phyloP scores from a whole-genome alignment of 371 early-diverging fungal species.

The Dichotomocladium elegans region DNA sequence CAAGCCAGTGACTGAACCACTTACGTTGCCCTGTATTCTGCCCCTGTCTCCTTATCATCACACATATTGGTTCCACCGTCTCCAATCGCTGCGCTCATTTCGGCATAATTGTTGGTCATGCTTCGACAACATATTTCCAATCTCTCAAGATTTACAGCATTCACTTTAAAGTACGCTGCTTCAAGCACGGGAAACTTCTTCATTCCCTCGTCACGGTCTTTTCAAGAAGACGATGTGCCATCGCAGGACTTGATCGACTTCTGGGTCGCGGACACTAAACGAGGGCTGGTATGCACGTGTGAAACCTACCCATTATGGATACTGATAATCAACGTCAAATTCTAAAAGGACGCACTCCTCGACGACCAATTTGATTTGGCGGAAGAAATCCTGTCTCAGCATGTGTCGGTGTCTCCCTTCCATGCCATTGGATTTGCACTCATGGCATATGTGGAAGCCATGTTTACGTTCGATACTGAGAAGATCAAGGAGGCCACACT shows the following conservation, averaged over 20 bases:
- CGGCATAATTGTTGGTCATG: constrained; percentile 16
- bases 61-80: too few relatives aligned
- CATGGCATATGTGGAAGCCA: constrained; percentile 49
- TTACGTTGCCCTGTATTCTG: too few relatives aligned
- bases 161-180: constrained; percentile 38
- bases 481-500: constrained; percentile 37
- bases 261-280: constrained; percentile 44
- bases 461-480: constrained; percentile 37
- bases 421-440: constrained; percentile 48
- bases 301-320: background rate
- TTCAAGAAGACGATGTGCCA: constrained; percentile 24
- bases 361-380: constrained; percentile 45
- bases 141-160: constrained; percentile 31
- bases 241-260: constrained; percentile 27
- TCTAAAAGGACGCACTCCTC: constrained; percentile 38
- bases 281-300: constrained; percentile 35
- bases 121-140: constrained; percentile 38
- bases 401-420: constrained; percentile 40
- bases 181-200: constrained; percentile 25
- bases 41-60: too few relatives aligned
- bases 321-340: background rate
- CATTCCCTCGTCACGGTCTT: constrained; percentile 13
- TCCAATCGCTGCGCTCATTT: too few relatives aligned
- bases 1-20: too few relatives aligned
- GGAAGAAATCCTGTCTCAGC: constrained; percentile 30